A percentile compares a stretch with the other conserved stretches of the same genome.
Evolutionary conservation across 768 basidiomycete genomes (phyloP).

Genomic region (Tephrocybe sp.): DNA sequence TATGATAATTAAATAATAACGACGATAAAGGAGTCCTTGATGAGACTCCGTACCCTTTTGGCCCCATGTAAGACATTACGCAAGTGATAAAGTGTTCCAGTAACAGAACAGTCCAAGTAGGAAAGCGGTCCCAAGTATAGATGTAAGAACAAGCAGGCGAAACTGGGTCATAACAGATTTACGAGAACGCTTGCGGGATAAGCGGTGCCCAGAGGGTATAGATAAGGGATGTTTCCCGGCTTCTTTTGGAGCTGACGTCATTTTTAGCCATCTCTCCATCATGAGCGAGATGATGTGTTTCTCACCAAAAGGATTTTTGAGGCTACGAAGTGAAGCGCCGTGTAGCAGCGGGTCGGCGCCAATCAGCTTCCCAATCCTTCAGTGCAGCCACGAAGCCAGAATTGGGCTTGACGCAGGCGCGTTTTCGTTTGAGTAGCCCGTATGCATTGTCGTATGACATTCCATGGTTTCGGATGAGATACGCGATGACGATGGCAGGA

Average conservation of each 20-base stretch:
- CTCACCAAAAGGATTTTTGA: neutral
- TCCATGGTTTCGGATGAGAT: constrained; percentile 72
- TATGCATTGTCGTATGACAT: constrained; percentile 72
- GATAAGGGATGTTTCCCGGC: neutral
- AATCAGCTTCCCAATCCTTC: constrained; percentile 53
- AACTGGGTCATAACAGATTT: neutral
- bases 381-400: constrained; percentile 67
- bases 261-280: neutral
- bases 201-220: neutral
- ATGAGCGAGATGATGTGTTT: neutral
- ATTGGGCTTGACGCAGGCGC: constrained; percentile 78
- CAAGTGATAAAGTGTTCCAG: too few relatives aligned
- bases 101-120: too few relatives aligned
- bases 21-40: too few relatives aligned
- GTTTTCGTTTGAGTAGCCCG: constrained; percentile 58
- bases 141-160: neutral
- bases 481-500: constrained; percentile 76
- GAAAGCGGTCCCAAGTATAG: too few relatives aligned
- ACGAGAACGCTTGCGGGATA: neutral
- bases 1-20: too few relatives aligned
- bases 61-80: too few relatives aligned
- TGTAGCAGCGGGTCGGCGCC: constrained; percentile 19
- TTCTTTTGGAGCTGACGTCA: neutral
- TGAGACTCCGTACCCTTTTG: too few relatives aligned
- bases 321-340: constrained; percentile 22